A percentile compares a stretch with the other conserved stretches of the same genome.
These are phyloP conservation scores for Haplosporangium sp. DNA, from an alignment of 371 early-diverging fungal species.

Conservation along the genomic window DNA sequence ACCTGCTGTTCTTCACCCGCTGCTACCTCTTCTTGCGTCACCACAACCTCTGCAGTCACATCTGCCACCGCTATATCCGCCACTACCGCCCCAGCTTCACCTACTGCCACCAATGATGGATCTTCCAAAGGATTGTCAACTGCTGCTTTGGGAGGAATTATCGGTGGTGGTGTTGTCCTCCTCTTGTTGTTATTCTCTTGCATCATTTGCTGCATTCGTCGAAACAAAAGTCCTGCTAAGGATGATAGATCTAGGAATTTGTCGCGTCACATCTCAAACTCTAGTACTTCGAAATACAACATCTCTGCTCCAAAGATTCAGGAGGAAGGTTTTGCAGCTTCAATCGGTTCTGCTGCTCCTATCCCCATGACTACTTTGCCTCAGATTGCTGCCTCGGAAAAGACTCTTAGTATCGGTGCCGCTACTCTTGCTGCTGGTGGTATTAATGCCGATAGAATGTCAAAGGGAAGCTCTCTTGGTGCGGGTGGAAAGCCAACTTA, in stretches of 20 bases:
- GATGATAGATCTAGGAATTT: conserved; percentile 17
- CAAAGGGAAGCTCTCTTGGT: conserved; percentile 18
- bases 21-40: not conserved
- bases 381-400: conserved; percentile 3
- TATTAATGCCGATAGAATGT: conserved; percentile 15
- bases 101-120: not conserved
- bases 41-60: not conserved
- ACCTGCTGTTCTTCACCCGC: not conserved
- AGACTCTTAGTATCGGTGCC: conserved; percentile 8
- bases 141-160: conserved; percentile 36
- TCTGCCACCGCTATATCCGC: not conserved
- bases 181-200: conserved; percentile 25
- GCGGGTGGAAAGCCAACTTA: conserved; percentile 30
- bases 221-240: conserved; percentile 1
- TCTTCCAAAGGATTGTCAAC: conserved; percentile 24
- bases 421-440: conserved; percentile 17
- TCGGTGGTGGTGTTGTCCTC: conserved; percentile 36
- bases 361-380: conserved; percentile 56
- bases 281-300: conserved; percentile 41
- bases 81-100: conserved; percentile 2
- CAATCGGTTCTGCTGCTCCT: conserved; percentile 24
- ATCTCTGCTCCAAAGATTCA: conserved; percentile 55
- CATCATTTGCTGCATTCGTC: conserved; percentile 41
- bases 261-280: conserved; percentile 42
- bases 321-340: conserved; percentile 43